Conservation (phyloP, 164 flowering plant genomes). For the Euptelea pleiosperma region DNA sequence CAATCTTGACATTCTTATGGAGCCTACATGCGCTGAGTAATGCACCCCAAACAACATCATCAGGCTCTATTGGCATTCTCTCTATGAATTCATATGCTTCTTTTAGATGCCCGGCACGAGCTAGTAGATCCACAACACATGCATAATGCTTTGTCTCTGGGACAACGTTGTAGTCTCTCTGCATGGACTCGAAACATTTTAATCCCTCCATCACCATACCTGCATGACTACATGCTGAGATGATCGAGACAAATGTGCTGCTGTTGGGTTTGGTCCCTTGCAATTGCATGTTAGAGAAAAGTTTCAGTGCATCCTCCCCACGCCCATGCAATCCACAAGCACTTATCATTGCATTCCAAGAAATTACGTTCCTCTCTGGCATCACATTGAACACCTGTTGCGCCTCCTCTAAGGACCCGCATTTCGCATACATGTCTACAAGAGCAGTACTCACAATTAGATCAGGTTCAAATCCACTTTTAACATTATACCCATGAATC, state of each 20-base stretch:
- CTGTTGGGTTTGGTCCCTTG: slow-evolving; percentile 11
- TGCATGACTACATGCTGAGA: slow-evolving; percentile 16
- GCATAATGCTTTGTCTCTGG: slow-evolving; percentile 14
- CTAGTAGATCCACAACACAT: slow-evolving; percentile 14
- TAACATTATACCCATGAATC: slow-evolving; percentile 8
- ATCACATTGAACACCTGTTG: slow-evolving; percentile 1
- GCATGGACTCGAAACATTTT: slow-evolving; percentile 12
- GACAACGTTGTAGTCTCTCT: background rate
- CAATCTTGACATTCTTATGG: slow-evolving; percentile 5
- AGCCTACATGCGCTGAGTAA: slow-evolving; percentile 12
- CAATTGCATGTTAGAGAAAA: slow-evolving; percentile 5
- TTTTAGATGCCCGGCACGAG: slow-evolving; percentile 10
- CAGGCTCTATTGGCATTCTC: slow-evolving; percentile 10
- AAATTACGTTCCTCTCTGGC: slow-evolving; percentile 12
- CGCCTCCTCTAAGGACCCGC: slow-evolving; percentile 33
- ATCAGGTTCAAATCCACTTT: slow-evolving; percentile 4
- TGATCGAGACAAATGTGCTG: slow-evolving; percentile 12
- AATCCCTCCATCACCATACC: slow-evolving; percentile 11
- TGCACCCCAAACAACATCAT: slow-evolving; percentile 19
- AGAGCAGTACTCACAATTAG: slow-evolving; percentile 51
- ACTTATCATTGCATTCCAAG: slow-evolving; percentile 14
- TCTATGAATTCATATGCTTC: slow-evolving; percentile 11
- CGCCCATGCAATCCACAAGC: slow-evolving; percentile 11
- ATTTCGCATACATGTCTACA: slow-evolving; percentile 80
- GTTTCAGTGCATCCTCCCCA: slow-evolving; percentile 6